Evolutionary conservation across 495 filamentous ascomycete species (phyloP).

Genomic region (Hypoxylon crocopeplum): DNA sequence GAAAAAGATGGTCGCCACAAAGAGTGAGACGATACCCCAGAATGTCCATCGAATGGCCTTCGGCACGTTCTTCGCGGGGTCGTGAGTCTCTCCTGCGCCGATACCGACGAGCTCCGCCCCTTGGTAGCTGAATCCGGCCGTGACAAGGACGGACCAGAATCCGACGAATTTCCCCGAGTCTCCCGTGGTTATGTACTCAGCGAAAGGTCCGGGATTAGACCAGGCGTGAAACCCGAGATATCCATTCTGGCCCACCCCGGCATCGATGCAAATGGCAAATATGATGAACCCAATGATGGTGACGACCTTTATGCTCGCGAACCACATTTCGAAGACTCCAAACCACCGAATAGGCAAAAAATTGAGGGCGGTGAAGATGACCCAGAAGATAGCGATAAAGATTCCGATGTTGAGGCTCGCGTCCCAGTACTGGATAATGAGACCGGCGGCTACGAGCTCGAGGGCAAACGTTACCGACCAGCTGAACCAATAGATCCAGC

Average conservation of each 20-base stretch:
- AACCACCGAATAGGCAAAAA: slow-evolving; percentile 71
- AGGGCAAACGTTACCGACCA: slow-evolving; percentile 70
- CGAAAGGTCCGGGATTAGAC: slow-evolving; percentile 73
- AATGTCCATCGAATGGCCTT: slow-evolving; percentile 59
- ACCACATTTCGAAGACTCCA: slow-evolving; percentile 78
- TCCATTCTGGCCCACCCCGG: slow-evolving; percentile 70
- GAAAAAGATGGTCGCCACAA: slow-evolving; percentile 70
- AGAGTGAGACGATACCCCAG: slow-evolving; percentile 70
- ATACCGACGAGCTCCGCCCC: slow-evolving; percentile 69
- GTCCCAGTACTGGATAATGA: slow-evolving; percentile 81
- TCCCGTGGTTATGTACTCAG: slow-evolving; percentile 55
- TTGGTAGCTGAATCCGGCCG: slow-evolving; percentile 56
- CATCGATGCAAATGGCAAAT: slow-evolving; percentile 69
- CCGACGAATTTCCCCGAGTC: slow-evolving; percentile 54
- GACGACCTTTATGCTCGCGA: slow-evolving; percentile 77
- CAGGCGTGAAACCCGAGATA: slow-evolving; percentile 76
- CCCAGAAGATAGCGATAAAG: slow-evolving; percentile 79
- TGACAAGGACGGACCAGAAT: slow-evolving; percentile 55
- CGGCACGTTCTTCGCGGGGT: slow-evolving; percentile 65
- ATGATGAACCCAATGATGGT: slow-evolving; percentile 74
- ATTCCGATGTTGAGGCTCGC: slow-evolving; percentile 61
- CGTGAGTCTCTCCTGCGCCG: slow-evolving; percentile 69
- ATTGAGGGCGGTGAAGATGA: slow-evolving; percentile 69
- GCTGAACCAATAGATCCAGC: slow-evolving; percentile 67
- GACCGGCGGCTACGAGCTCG: slow-evolving; percentile 75